phyloP scores from a whole-genome alignment of 306 rosid genomes.

The Corylus americana region DNA sequence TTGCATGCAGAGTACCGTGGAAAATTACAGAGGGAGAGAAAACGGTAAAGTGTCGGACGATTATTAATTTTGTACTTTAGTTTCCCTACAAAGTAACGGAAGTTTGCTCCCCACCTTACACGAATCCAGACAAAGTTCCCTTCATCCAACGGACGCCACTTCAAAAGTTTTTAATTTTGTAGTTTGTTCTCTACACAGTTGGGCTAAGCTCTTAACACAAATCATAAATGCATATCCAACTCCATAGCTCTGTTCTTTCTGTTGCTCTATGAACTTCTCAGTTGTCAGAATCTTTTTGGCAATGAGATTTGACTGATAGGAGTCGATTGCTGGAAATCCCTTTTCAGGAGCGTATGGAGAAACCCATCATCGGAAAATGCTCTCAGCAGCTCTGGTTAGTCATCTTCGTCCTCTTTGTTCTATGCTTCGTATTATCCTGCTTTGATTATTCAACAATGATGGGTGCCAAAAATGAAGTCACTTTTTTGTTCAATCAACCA shows the following conservation, averaged over 20 bases:
- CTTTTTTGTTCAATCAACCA: slow-evolving; percentile 23
- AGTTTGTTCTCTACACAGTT: no score
- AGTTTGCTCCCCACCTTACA: neutral
- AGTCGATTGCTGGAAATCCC: neutral
- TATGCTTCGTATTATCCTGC: slow-evolving; percentile 36
- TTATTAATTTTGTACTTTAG: neutral
- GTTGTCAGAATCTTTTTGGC: neutral
- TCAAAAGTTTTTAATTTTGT: no score
- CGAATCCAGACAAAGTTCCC: neutral
- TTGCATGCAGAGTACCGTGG: no score
- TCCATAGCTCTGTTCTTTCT: neutral
- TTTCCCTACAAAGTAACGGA: slow-evolving; percentile 6
- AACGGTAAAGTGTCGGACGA: neutral
- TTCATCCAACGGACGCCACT: neutral
- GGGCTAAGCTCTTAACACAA: no score
- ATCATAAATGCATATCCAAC: neutral
- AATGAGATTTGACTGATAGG: neutral
- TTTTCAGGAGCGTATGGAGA: slow-evolving; percentile 38
- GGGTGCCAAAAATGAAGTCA: slow-evolving; percentile 18
- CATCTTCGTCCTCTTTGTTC: slow-evolving; percentile 42
- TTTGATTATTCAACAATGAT: slow-evolving; percentile 46
- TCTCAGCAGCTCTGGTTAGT: slow-evolving; percentile 46
- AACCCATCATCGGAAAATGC: slow-evolving; percentile 27
- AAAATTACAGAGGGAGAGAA: neutral
- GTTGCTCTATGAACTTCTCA: neutral